phyloP scores from a whole-genome alignment of 1,139 yeast genomes.

The Trichomonascaceae sp. region DNA sequence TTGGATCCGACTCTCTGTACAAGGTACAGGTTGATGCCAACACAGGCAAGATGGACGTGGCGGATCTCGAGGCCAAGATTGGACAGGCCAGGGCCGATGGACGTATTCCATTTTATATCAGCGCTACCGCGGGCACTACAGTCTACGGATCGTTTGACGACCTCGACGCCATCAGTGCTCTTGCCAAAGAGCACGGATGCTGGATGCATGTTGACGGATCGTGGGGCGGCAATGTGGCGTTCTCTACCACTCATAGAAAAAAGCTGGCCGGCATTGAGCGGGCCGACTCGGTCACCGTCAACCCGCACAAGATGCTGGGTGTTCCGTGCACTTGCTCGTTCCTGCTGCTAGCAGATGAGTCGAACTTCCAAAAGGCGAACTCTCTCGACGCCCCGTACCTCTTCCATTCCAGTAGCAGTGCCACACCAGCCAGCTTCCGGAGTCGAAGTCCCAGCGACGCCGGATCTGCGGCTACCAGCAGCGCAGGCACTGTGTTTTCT shows the following conservation, averaged over 20 bases:
- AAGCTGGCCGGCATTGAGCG: constrained; percentile 46
- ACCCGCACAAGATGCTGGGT: constrained; percentile 88
- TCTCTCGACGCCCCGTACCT: constrained; percentile 70
- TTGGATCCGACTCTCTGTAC: constrained; percentile 53
- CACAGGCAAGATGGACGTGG: constrained; percentile 42
- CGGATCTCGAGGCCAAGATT: constrained; percentile 36
- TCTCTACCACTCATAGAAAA: constrained; percentile 37
- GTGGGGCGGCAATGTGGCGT: constrained; percentile 82
- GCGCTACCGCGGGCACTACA: constrained; percentile 83
- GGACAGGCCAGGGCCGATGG: constrained; percentile 36
- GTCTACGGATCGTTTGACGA: constrained; percentile 79
- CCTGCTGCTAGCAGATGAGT: constrained; percentile 55
- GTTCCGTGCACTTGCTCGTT: constrained; percentile 82
- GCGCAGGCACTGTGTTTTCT: background rate
- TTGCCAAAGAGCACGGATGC: constrained; percentile 41
- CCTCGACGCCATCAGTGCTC: constrained; percentile 37
- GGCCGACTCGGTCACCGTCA: constrained; percentile 71
- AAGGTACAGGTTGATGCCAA: constrained; percentile 42
- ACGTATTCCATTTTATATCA: constrained; percentile 58
- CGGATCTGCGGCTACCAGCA: background rate
- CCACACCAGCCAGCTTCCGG: constrained; percentile 6
- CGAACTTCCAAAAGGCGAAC: constrained; percentile 56
- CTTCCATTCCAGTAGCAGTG: constrained; percentile 46
- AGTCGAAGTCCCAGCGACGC: constrained; percentile 10
- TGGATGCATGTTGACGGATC: constrained; percentile 88